Conservation (phyloP, 2,329 filamentous ascomycete genomes). For the Penicillium brevicompactum region DNA sequence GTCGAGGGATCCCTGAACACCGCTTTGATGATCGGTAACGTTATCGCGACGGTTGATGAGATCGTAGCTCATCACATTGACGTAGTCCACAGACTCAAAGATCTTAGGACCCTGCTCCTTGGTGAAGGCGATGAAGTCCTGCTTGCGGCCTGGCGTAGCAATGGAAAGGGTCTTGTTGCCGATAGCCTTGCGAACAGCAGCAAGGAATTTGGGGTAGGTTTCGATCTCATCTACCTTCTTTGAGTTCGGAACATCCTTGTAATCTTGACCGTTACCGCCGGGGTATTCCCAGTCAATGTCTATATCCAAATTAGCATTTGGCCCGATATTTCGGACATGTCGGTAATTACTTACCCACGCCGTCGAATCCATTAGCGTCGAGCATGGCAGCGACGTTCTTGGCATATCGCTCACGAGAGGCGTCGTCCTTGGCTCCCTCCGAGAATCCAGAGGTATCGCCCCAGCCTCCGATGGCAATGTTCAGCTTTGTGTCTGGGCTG, state of each 20-base stretch:
- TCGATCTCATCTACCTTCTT: conserved; percentile 62
- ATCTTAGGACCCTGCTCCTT: conserved; percentile 59
- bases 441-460: conserved; percentile 68
- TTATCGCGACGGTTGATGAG: conserved; percentile 70
- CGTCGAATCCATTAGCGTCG: conserved; percentile 64
- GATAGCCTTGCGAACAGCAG: conserved; percentile 60
- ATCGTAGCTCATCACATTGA: conserved; percentile 74
- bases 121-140: conserved; percentile 71
- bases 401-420: conserved; percentile 61
- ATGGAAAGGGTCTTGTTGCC: conserved; percentile 66
- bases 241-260: conserved; percentile 63
- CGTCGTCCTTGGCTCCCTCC: conserved; percentile 54
- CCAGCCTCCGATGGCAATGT: conserved; percentile 76
- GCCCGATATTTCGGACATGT: neutral
- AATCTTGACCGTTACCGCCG: conserved; percentile 68
- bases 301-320: conserved; percentile 14
- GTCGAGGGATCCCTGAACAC: conserved; percentile 57
- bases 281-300: conserved; percentile 71
- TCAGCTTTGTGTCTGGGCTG: conserved; percentile 59
- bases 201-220: conserved; percentile 63
- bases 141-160: conserved; percentile 63
- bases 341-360: conserved; percentile 51
- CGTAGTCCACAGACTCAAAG: conserved; percentile 62
- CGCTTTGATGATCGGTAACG: conserved; percentile 65
- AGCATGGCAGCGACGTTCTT: conserved; percentile 67